phyloP scores from a whole-genome alignment of 73 alveolate species.

The Tetrahymena borealis region DNA sequence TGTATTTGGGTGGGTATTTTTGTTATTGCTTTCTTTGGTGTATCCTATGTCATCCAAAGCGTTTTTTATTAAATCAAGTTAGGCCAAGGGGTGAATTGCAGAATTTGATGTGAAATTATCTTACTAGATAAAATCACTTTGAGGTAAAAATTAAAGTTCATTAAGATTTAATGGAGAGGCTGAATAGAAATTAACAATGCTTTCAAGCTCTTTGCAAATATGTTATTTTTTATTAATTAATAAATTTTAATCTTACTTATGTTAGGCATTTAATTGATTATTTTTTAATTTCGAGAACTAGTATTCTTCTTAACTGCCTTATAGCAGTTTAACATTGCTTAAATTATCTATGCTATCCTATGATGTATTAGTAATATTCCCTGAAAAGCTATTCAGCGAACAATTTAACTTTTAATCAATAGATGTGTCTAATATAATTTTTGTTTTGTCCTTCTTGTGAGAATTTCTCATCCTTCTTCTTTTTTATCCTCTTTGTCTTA shows the following conservation, averaged over 20 bases:
- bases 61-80: not conserved
- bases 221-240: too few species aligned
- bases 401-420: not conserved
- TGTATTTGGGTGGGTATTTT: not conserved
- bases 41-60: not conserved
- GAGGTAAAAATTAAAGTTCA: not conserved
- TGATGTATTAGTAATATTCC: not conserved
- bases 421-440: not conserved
- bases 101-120: not conserved
- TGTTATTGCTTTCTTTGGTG: not conserved
- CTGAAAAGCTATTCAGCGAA: not conserved
- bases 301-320: too few species aligned
- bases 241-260: too few species aligned
- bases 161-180: too few species aligned
- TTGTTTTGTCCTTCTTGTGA: not conserved
- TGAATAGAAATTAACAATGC: too few species aligned
- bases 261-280: too few species aligned
- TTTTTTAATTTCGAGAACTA: too few species aligned
- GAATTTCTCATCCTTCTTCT: not conserved
- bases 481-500: not conserved
- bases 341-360: too few species aligned
- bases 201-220: too few species aligned
- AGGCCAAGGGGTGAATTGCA: not conserved
- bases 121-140: not conserved
- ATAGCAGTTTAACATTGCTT: too few species aligned